phyloP scores from a whole-genome alignment of 768 basidiomycete species.

The Coprinellus micaceus region DNA sequence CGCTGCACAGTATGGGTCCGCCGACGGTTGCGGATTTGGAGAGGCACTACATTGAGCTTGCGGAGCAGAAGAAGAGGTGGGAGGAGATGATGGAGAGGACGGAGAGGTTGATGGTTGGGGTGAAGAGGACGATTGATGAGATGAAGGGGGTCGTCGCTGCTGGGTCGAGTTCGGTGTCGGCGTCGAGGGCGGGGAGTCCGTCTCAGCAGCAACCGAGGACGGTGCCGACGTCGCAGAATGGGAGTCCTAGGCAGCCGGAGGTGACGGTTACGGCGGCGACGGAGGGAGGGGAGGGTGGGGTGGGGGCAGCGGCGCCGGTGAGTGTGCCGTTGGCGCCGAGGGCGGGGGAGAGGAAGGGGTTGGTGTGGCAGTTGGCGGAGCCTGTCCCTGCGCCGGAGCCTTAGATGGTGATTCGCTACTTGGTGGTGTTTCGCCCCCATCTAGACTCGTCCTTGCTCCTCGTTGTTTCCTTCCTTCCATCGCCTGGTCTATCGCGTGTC shows the following conservation, averaged over 20 bases:
- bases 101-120: constrained; percentile 64
- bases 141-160: constrained; percentile 42
- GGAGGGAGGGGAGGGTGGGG: constrained; percentile 4
- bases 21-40: constrained; percentile 61
- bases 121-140: constrained; percentile 76
- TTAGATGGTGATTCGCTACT: constrained; percentile 14
- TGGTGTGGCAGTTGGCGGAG: constrained; percentile 5
- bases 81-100: constrained; percentile 77
- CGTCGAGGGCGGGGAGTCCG: constrained; percentile 11
- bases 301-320: constrained; percentile 12
- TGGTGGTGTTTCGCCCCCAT: too few species aligned
- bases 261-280: too few species aligned
- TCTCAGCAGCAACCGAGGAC: constrained; percentile 15
- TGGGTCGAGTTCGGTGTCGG: constrained; percentile 9
- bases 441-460: too few species aligned
- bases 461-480: too few species aligned
- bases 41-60: constrained; percentile 64
- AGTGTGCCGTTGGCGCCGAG: constrained; percentile 6
- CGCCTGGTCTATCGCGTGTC: too few species aligned
- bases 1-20: constrained; percentile 32
- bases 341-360: constrained; percentile 7
- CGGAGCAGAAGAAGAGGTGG: constrained; percentile 57
- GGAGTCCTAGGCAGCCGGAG: neutral
- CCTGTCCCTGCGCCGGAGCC: constrained; percentile 13
- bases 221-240: neutral